These are phyloP conservation scores for Solanum habrochaites DNA, from an alignment of 257 asterid genomes.

Conservation along the genomic window DNA sequence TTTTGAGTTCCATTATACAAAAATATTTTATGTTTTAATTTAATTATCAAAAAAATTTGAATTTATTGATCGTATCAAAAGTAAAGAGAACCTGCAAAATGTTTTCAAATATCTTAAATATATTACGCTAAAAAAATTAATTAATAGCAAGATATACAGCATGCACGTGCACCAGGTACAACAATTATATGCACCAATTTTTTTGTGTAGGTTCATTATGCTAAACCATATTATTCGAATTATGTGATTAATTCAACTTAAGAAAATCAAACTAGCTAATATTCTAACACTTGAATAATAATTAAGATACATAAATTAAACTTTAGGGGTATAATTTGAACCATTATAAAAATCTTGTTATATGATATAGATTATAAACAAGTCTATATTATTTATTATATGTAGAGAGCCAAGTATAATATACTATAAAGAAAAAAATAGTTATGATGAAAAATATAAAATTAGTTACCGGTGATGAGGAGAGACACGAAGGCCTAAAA, in stretches of 20 bases:
- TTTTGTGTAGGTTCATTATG: neutral
- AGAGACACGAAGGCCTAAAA: conserved; percentile 89
- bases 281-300: too few relatives aligned
- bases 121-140: too few relatives aligned
- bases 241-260: neutral
- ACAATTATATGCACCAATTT: neutral
- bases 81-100: too few relatives aligned
- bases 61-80: too few relatives aligned
- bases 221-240: too few relatives aligned
- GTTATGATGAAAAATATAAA: neutral
- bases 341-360: neutral
- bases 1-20: neutral
- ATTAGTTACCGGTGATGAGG: conserved; percentile 57
- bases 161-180: neutral
- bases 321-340: neutral
- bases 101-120: too few relatives aligned
- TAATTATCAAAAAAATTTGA: too few relatives aligned
- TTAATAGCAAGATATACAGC: neutral
- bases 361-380: neutral
- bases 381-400: neutral
- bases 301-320: neutral
- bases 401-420: neutral
- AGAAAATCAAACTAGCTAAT: neutral
- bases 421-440: neutral
- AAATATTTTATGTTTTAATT: too few relatives aligned